Conservation (phyloP, 2,329 filamentous ascomycete genomes). For the Sordariomycetes sp. region DNA sequence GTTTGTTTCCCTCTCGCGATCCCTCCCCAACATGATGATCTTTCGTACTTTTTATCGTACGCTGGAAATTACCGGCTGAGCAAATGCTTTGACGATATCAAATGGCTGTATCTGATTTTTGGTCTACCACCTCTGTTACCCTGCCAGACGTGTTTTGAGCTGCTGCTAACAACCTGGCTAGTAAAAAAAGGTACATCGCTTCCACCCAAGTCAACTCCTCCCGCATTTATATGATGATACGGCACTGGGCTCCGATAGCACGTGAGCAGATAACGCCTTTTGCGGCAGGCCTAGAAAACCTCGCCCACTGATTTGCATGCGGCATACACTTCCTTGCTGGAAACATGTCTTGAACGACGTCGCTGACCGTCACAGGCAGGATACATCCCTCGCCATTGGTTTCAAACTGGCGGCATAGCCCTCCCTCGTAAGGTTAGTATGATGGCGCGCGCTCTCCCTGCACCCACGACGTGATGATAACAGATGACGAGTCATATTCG, state of each 20-base stretch:
- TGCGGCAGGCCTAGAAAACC: constrained; percentile 99
- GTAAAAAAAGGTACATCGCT: constrained; percentile 9
- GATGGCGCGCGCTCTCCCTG: neutral
- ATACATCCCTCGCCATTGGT: neutral
- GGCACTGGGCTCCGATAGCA: constrained; percentile 92
- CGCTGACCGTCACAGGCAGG: neutral
- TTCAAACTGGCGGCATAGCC: neutral
- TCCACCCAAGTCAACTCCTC: neutral
- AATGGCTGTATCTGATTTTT: constrained; percentile 75
- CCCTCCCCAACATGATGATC: constrained; percentile 29
- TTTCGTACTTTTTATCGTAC: constrained; percentile 53
- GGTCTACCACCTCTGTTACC: neutral
- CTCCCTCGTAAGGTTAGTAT: neutral
- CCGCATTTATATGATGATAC: constrained; percentile 60
- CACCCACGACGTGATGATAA: constrained; percentile 25
- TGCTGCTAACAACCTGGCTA: neutral
- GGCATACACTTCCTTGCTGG: neutral
- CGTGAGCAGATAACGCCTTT: constrained; percentile 79
- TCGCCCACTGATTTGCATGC: constrained; percentile 72
- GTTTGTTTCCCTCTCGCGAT: neutral
- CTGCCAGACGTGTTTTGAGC: neutral
- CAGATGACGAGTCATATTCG: constrained; percentile 76
- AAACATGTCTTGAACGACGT: neutral
- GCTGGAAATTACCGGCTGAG: constrained; percentile 97
- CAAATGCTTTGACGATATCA: constrained; percentile 62